These are phyloP conservation scores for Coniferiporia weirii DNA, from an alignment of 1,284 basidiomycete genomes.

Conservation along the genomic window DNA sequence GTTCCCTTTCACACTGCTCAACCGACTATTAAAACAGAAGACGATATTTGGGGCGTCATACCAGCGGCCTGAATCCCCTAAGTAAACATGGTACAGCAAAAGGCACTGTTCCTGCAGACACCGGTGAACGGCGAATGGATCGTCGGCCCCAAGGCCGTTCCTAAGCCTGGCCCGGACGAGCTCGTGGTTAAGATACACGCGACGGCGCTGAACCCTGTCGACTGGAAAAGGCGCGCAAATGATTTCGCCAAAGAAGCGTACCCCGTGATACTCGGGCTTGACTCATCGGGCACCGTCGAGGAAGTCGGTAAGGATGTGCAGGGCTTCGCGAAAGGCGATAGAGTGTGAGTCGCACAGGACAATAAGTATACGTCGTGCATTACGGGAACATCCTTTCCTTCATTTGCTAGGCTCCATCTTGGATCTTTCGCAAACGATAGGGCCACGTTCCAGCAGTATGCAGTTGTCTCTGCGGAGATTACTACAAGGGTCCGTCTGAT, in stretches of 20 bases:
- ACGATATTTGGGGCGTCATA: too few species aligned
- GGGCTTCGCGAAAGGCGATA: constrained; percentile 36
- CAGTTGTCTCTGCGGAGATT: constrained; percentile 21
- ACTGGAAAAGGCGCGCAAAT: constrained; percentile 35
- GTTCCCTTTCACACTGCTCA: too few species aligned
- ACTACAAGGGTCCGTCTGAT: constrained; percentile 22
- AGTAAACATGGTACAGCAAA: constrained; percentile 10
- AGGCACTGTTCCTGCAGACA: constrained; percentile 12
- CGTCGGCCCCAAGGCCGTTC: constrained; percentile 23
- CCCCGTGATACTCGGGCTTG: constrained; percentile 42
- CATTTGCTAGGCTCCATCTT: constrained; percentile 19
- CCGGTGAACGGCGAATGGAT: constrained; percentile 24
- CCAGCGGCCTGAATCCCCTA: background rate
- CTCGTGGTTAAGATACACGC: constrained; percentile 38
- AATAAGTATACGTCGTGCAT: too few species aligned
- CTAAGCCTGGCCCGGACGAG: constrained; percentile 32
- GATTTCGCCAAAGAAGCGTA: constrained; percentile 29
- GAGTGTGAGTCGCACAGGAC: background rate
- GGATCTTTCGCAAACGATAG: constrained; percentile 21
- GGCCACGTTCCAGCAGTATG: constrained; percentile 27
- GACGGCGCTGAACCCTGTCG: constrained; percentile 37
- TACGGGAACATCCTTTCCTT: background rate
- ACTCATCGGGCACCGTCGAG: constrained; percentile 39
- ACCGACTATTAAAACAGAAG: too few species aligned
- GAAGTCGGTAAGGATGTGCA: constrained; percentile 35